These are phyloP conservation scores for Aspergillus conjunctus DNA, from an alignment of 495 filamentous ascomycete genomes.

Conservation along the genomic window DNA sequence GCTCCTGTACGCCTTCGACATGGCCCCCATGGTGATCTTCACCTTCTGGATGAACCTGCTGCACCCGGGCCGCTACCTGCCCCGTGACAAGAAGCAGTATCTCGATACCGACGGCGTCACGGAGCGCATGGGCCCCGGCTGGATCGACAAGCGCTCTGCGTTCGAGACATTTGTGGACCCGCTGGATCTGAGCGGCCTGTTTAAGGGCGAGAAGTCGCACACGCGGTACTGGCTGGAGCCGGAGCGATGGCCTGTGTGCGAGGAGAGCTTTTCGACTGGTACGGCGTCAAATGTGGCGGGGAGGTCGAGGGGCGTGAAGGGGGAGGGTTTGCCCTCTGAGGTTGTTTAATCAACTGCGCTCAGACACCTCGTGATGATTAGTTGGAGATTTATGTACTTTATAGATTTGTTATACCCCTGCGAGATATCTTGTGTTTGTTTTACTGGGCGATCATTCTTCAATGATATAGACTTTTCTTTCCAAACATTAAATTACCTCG, in stretches of 20 bases:
- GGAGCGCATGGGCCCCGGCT: slow-evolving; percentile 44
- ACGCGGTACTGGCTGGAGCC: slow-evolving; percentile 36
- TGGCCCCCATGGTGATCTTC: slow-evolving; percentile 42
- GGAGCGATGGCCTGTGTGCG: slow-evolving; percentile 32
- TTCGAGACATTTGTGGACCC: slow-evolving; percentile 41
- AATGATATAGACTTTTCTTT: no score
- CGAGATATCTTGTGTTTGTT: no score
- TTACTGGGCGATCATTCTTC: no score
- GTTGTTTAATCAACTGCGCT: no score
- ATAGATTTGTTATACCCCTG: no score
- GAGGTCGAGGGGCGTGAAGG: not conserved
- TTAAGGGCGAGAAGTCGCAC: slow-evolving; percentile 33
- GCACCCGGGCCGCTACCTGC: slow-evolving; percentile 38
- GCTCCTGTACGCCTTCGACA: slow-evolving; percentile 44
- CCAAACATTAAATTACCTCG: no score
- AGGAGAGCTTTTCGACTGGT: slow-evolving; percentile 36
- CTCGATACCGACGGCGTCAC: slow-evolving; percentile 36
- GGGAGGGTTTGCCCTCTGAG: no score
- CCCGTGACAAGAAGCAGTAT: slow-evolving; percentile 35
- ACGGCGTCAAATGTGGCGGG: slow-evolving; percentile 22
- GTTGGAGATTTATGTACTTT: no score
- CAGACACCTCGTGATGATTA: no score
- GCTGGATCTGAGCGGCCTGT: slow-evolving; percentile 33
- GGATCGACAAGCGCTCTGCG: slow-evolving; percentile 34
- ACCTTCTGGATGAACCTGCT: slow-evolving; percentile 43